Evolutionary conservation across 345 rosid genomes (phyloP).

Genomic region (Adansonia digitata): DNA sequence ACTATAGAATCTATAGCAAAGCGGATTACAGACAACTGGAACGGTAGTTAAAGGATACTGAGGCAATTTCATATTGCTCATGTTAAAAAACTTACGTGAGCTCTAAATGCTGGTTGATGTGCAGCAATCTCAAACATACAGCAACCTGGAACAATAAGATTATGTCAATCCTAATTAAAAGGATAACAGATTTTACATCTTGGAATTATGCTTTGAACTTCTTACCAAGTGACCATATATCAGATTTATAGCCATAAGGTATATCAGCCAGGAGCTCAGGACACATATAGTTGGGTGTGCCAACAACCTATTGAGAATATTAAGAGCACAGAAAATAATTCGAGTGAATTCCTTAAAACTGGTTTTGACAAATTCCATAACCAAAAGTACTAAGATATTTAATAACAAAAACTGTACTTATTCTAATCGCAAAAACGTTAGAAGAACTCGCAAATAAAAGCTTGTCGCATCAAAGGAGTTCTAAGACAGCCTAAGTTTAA

Average conservation of each 20-base stretch:
- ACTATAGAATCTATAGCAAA: neutral
- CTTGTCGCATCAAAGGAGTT: neutral
- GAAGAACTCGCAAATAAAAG: neutral
- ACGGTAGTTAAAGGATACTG: neutral
- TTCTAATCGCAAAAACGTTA: neutral
- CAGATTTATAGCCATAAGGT: slow-evolving; percentile 93
- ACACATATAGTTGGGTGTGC: slow-evolving; percentile 92
- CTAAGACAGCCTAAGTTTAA: neutral
- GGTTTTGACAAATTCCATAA: neutral
- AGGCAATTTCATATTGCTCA: neutral
- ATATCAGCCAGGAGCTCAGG: slow-evolving; percentile 88
- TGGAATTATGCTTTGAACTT: slow-evolving; percentile 6
- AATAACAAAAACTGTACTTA: neutral
- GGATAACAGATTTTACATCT: neutral
- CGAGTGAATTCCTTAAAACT: neutral
- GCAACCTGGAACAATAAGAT: slow-evolving; percentile 64
- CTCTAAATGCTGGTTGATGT: slow-evolving; percentile 91
- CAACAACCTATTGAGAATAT: slow-evolving; percentile 53
- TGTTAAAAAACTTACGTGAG: slow-evolving; percentile 58
- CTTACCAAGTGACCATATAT: slow-evolving; percentile 98
- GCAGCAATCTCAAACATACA: slow-evolving; percentile 96
- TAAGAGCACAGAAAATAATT: slow-evolving; percentile 2
- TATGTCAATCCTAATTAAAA: slow-evolving; percentile 15
- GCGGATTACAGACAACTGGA: neutral
- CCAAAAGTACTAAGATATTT: neutral